Evolutionary conservation across 352 stramenopile species (phyloP).

Genomic region (Aphanomyces stellatus): DNA sequence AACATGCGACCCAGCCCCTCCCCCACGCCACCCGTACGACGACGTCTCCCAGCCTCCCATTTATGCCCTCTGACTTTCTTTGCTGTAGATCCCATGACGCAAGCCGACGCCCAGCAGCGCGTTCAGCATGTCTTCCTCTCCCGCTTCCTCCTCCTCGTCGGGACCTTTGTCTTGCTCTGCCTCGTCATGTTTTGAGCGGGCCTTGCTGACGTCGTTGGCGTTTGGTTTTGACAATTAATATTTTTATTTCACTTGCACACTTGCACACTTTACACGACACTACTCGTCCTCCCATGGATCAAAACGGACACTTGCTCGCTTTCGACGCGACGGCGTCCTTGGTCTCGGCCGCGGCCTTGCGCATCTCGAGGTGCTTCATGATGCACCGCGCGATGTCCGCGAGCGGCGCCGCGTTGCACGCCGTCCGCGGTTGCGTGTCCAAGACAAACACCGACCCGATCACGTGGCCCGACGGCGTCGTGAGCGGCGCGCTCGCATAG

Average conservation of each 20-base stretch:
- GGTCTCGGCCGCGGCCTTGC: too few relatives aligned
- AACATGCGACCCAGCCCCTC: not conserved
- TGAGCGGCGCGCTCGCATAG: conserved; percentile 75
- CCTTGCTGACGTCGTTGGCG: too few relatives aligned
- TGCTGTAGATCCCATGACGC: conserved; percentile 34
- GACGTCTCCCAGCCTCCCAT: not conserved
- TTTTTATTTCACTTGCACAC: too few relatives aligned
- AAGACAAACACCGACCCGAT: conserved; percentile 82
- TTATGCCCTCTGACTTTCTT: not conserved
- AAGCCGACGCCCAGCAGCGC: conserved; percentile 48
- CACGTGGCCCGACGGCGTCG: conserved; percentile 59
- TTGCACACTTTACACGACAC: too few relatives aligned
- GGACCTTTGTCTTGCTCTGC: conserved; percentile 61
- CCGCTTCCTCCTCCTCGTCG: conserved; percentile 56
- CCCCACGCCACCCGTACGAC: not conserved
- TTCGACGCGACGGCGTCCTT: too few relatives aligned
- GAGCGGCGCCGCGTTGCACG: not conserved
- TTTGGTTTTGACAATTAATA: too few relatives aligned
- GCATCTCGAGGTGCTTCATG: too few relatives aligned
- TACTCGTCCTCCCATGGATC: too few relatives aligned
- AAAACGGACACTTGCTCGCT: too few relatives aligned
- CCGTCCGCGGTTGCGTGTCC: conserved; percentile 21
- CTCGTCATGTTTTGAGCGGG: conserved; percentile 63
- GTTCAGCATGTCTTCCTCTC: conserved; percentile 67
- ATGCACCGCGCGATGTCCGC: too few relatives aligned